Conservation (phyloP, 1,284 basidiomycete species). For the Neonothopanus nambi region DNA sequence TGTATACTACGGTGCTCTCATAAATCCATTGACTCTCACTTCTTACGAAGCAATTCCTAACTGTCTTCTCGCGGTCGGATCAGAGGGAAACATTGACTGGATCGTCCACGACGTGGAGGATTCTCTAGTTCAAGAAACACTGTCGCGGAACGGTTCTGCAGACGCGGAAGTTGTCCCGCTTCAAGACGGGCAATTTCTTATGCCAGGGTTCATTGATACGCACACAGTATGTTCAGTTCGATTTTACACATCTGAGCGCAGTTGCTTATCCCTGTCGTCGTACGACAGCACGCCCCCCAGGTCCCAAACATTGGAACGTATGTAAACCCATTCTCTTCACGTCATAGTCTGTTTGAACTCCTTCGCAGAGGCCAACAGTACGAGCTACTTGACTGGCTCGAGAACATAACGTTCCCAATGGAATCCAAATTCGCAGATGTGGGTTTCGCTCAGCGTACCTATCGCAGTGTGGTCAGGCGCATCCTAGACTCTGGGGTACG, state of each 20-base stretch:
- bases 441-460: constrained; percentile 71
- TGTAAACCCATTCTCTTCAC: constrained; percentile 21
- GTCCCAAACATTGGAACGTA: constrained; percentile 83
- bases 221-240: constrained; percentile 67
- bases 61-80: constrained; percentile 61
- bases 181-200: constrained; percentile 73
- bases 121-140: constrained; percentile 41
- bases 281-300: constrained; percentile 85
- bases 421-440: constrained; percentile 81
- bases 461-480: constrained; percentile 74
- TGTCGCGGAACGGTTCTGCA: constrained; percentile 42
- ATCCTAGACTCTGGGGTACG: constrained; percentile 75
- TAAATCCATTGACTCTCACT: constrained; percentile 63
- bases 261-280: neutral
- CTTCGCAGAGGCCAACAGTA: constrained; percentile 62
- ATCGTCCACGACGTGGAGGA: constrained; percentile 55
- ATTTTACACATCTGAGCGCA: neutral
- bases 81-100: constrained; percentile 68
- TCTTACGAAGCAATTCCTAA: constrained; percentile 54
- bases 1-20: constrained; percentile 67
- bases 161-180: constrained; percentile 44
- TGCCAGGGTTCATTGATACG: constrained; percentile 90
- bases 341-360: neutral
- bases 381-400: constrained; percentile 91
- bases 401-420: constrained; percentile 86